Evolutionary conservation across 176 grass and related monocot species (phyloP).

Genomic region (Poa annua): DNA sequence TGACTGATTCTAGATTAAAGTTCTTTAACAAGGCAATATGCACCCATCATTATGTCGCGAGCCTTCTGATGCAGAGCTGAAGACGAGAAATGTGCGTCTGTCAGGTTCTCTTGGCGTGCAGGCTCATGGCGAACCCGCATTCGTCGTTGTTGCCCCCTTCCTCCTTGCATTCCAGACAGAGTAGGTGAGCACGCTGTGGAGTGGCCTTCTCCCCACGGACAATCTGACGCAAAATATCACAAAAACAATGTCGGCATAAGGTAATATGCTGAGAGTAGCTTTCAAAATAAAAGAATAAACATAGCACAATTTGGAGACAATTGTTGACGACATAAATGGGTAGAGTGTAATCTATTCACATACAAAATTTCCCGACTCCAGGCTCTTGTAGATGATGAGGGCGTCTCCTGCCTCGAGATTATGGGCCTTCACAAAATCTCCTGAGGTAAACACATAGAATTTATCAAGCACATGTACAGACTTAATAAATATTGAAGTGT

Average conservation of each 20-base stretch:
- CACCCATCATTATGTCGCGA: not conserved
- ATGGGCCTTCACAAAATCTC: conserved; percentile 70
- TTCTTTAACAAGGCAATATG: conserved; percentile 11
- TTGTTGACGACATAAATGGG: not conserved
- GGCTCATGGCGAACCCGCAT: conserved; percentile 41
- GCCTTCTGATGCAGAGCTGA: conserved; percentile 19
- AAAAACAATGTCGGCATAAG: conserved; percentile 22
- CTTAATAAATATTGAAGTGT: not conserved
- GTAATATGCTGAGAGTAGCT: not conserved
- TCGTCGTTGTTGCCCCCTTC: conserved; percentile 25
- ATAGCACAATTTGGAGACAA: not conserved
- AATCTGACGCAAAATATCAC: conserved; percentile 38
- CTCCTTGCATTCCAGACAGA: conserved; percentile 25
- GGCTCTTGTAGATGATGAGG: conserved; percentile 59
- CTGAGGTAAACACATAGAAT: conserved; percentile 39
- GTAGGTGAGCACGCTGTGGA: not conserved
- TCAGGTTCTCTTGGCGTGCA: conserved; percentile 37
- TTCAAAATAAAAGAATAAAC: not conserved
- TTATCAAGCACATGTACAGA: not conserved
- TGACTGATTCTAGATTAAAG: not conserved
- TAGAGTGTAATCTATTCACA: conserved; percentile 8
- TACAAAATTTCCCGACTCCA: conserved; percentile 60
- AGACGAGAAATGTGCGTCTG: not conserved
- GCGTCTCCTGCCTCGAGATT: conserved; percentile 56
- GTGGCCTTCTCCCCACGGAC: conserved; percentile 47